A percentile compares a stretch with the other conserved stretches of the same genome.
Conservation (phyloP, 768 basidiomycete species). For the Hericium rajendrae region DNA sequence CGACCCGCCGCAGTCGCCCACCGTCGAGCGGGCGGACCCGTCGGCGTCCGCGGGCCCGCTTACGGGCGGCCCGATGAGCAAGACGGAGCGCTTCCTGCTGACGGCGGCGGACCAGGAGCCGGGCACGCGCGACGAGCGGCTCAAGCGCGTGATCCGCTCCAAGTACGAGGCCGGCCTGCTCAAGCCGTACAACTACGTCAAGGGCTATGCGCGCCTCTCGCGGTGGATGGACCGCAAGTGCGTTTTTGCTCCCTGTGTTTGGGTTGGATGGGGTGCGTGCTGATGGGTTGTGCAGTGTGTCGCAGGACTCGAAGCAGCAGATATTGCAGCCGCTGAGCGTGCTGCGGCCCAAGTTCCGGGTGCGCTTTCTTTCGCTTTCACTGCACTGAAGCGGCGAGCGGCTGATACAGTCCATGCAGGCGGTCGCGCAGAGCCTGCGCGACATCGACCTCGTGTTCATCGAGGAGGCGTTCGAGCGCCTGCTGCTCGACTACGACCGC, state of each 20-base stretch:
- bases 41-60: constrained; percentile 23
- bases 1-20: not conserved
- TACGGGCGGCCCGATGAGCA: constrained; percentile 63
- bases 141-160: constrained; percentile 86
- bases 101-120: constrained; percentile 93
- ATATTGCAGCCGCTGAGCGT: constrained; percentile 86
- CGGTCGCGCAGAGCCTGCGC: constrained; percentile 74
- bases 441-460: constrained; percentile 94
- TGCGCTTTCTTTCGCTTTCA: constrained; percentile 23
- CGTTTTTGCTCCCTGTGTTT: too few relatives aligned
- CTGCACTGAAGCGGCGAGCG: too few relatives aligned
- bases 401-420: too few relatives aligned
- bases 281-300: constrained; percentile 44
- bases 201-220: constrained; percentile 84
- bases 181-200: constrained; percentile 95
- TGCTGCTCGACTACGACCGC: constrained; percentile 91
- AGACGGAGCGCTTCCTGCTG: constrained; percentile 81
- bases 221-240: constrained; percentile 96
- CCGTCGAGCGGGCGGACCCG: not conserved
- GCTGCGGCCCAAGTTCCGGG: constrained; percentile 77
- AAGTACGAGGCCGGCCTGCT: constrained; percentile 95
- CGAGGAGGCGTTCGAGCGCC: constrained; percentile 93
- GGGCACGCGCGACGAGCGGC: constrained; percentile 80
- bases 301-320: constrained; percentile 83
- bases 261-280: too few relatives aligned